Evolutionary conservation across 768 basidiomycete species (phyloP), one percentile per base, ranked within the genome.

Genomic region (Serpula lacrymans): DNA sequence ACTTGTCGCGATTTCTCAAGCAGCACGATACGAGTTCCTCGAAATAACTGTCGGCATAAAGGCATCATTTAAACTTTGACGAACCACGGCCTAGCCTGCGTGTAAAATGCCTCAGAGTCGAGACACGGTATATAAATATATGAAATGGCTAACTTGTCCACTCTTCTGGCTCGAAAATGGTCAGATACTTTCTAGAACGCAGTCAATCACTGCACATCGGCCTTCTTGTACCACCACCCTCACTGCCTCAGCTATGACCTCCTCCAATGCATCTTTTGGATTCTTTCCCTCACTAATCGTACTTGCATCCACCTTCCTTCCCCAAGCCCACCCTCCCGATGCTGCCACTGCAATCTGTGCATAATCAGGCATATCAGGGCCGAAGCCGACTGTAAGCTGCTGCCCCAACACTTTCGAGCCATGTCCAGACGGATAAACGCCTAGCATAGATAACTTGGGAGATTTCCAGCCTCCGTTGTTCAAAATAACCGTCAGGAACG

Each of bases 381-480:
- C 82, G 47, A 87, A 84, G 0, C 82, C 80, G 10, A 80, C 72
- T 6, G 78, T 73, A 1, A 87, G 71, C 35, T 72, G 62, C 6
- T 67, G 66, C 0, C 75, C 78, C 1, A 66, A 52, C 0, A 54
- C 51, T 1, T 58, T 63, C 6, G 74, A 67, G 2, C 81, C 82
- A 31, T 74, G 56, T 0, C 84, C 83, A 1, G 52, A 47, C 0
- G 84, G 84, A 48, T 87, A 75, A 0, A 85, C 72, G 3, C 75
- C 75, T 7, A 83, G 60, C 78, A 86, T 77, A 0, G 82, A 84
- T 11, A 75, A 49, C 46, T 70, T 77, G 3, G 84, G 84, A 0
- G 80, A 77, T 50, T 68, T 77, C 82, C 80, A 82, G 0, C 81
- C 82, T 0, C 82, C 82, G 42, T 87, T 87, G 54, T 86, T 86